A percentile compares a stretch with the other conserved stretches of the same genome.
phyloP scores from a whole-genome alignment of 805 yeast genomes.

The Ogataea zsoltii region DNA sequence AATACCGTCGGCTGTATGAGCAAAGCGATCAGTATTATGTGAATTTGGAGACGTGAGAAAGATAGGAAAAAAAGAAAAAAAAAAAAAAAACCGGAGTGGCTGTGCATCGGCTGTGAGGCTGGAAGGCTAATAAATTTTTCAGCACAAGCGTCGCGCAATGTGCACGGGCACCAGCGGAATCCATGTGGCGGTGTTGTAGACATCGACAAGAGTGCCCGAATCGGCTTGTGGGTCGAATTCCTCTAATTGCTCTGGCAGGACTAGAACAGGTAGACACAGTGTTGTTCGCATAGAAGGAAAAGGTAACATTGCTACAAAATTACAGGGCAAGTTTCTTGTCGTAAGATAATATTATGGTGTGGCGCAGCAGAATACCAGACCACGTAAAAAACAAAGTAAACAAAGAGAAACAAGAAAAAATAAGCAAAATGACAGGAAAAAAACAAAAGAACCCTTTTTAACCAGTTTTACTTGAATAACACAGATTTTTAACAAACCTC shows the following conservation, averaged over 20 bases:
- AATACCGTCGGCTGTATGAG: slow-evolving; percentile 15
- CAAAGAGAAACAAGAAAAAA: slow-evolving; percentile 1
- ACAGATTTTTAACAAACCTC: neutral
- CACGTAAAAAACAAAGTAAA: slow-evolving; percentile 3
- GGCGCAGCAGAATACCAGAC: neutral
- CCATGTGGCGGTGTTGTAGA: neutral
- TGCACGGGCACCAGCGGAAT: neutral
- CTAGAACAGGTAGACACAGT: too few relatives aligned
- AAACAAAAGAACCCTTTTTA: neutral
- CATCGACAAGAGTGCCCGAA: too few relatives aligned
- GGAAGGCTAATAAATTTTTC: neutral
- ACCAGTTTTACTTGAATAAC: neutral
- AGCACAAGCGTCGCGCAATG: slow-evolving; percentile 3
- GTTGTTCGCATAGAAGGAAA: too few relatives aligned
- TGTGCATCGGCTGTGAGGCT: neutral
- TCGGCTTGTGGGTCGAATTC: too few relatives aligned
- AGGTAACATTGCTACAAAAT: neutral
- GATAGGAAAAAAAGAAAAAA: too few relatives aligned
- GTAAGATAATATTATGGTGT: neutral
- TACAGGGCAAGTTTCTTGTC: too few relatives aligned
- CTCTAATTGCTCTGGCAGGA: too few relatives aligned
- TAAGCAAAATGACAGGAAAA: slow-evolving; percentile 1
- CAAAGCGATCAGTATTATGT: slow-evolving; percentile 19
- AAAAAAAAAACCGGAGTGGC: too few relatives aligned
- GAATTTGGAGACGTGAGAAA: neutral